Evolutionary conservation across 2,329 filamentous ascomycete species (phyloP), one percentile per base, ranked within the genome.

Genomic region (Exophiala aquamarina): DNA sequence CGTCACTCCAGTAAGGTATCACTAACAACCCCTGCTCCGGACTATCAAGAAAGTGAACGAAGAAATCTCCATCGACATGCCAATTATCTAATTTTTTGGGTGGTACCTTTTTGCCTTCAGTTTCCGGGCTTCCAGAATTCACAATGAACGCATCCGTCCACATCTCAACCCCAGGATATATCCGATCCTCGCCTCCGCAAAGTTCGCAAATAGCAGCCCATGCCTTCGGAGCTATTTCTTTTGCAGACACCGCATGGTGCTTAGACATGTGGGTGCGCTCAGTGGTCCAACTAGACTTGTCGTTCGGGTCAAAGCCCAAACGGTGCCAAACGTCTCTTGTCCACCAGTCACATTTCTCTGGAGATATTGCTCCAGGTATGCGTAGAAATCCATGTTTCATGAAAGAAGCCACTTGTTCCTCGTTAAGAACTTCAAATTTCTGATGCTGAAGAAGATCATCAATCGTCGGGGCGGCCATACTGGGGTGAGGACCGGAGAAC

Each of bases 51-150:
- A 82, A 87, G 67, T 87, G 83, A 3, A 84, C 74, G 62, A 87
- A 87, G 64, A 86, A 87, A 57, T 87, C 83, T 6, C 83, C 83
- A 63, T 87, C 83, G 17, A 84, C 81, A 63, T 87, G 84, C 83
- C 84, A 87, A 21, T 71, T 71, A 9, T 70, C 59, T 17, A 85
- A 67, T 0, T 79, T 71, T 38, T 74, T 69, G 0, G 80, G 80
- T 28, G 71, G 64, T 2, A 75, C 63, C 5, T 73, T 70, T 34
- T 70, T 71, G 3, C 76, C 74, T 50, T 78, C 76, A 38, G 67
- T 69, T 38, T 76, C 73, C 0, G 73, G 61, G 1, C 72, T 79
- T 8, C 84, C 84, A 4, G 87, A 73, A 64, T 87, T 87, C 32
- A 87, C 81, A 57, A 87, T 87, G 46, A 86, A 75, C 3, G 76